phyloP scores from a whole-genome alignment of 2,329 filamentous ascomycete genomes.

The Ophiocordyceps camponoti-rufipedis region DNA sequence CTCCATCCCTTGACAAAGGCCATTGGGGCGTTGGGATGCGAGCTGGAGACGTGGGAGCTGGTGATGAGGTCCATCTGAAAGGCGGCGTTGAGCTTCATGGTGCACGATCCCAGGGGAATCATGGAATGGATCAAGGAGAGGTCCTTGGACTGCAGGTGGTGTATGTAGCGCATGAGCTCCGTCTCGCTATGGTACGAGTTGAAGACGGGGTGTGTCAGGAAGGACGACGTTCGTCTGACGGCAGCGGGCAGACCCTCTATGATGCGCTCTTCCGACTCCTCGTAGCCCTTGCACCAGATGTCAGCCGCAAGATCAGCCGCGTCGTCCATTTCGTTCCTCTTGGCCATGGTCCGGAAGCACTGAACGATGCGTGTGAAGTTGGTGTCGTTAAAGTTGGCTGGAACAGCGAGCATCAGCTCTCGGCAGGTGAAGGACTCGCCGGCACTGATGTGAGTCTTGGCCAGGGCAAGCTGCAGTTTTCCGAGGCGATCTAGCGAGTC shows the following conservation, averaged over 20 bases:
- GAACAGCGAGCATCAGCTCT: slow-evolving; percentile 10
- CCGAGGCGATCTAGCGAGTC: slow-evolving; percentile 9
- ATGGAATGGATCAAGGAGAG: slow-evolving; percentile 89
- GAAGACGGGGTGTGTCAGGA: slow-evolving; percentile 82
- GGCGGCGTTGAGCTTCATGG: slow-evolving; percentile 94
- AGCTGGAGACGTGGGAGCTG: slow-evolving; percentile 36
- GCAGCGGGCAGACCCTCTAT: slow-evolving; percentile 28
- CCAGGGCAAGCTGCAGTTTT: slow-evolving; percentile 22
- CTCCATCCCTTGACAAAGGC: slow-evolving; percentile 49
- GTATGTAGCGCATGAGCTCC: slow-evolving; percentile 81
- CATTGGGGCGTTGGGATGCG: slow-evolving; percentile 63
- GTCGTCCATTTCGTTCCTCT: slow-evolving; percentile 7
- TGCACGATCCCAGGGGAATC: slow-evolving; percentile 93
- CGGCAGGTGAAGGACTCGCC: slow-evolving; percentile 36
- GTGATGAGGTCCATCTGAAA: slow-evolving; percentile 84
- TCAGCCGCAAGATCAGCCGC: slow-evolving; percentile 15
- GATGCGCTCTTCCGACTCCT: slow-evolving; percentile 16
- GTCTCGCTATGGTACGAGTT: slow-evolving; percentile 92
- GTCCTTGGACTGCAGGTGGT: slow-evolving; percentile 86
- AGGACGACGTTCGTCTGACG: slow-evolving; percentile 55
- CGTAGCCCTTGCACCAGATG: slow-evolving; percentile 19
- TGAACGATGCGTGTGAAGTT: slow-evolving; percentile 3
- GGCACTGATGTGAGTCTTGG: slow-evolving; percentile 45
- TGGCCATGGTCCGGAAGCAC: slow-evolving; percentile 8
- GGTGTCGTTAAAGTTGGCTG: slow-evolving; percentile 8